Percentiles rank a stretch among this genome's conserved stretches.
Evolutionary conservation across 23 red algal species (phyloP).

Genomic region (Pyropia yezoensis): DNA sequence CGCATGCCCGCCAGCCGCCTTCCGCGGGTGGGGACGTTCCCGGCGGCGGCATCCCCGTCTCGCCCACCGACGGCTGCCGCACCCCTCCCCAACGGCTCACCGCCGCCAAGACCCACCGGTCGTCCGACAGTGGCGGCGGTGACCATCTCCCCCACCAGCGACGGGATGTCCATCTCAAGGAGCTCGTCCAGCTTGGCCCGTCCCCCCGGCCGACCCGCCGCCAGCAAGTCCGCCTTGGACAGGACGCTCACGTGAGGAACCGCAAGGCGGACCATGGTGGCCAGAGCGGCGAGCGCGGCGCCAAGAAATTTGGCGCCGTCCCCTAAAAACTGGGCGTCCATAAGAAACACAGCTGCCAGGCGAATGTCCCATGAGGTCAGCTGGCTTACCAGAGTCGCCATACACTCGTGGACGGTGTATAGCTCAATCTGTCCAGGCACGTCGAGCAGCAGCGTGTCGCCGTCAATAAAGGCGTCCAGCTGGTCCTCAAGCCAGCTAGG

Average conservation of each 20-base stretch:
- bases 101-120: too few relatives aligned
- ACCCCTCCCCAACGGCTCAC: too few relatives aligned
- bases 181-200: constrained; percentile 31
- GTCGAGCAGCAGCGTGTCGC: constrained; percentile 86
- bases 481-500: constrained; percentile 85
- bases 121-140: too few relatives aligned
- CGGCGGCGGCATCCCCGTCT: not conserved
- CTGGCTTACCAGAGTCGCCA: constrained; percentile 49
- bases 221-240: constrained; percentile 83
- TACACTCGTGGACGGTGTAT: constrained; percentile 82
- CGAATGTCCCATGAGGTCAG: constrained; percentile 50
- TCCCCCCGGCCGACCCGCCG: not conserved
- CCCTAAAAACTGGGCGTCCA: constrained; percentile 79
- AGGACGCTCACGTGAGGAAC: constrained; percentile 90
- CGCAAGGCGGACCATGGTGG: constrained; percentile 89
- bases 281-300: constrained; percentile 73
- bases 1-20: constrained; percentile 12
- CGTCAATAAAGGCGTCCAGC: constrained; percentile 52
- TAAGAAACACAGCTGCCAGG: constrained; percentile 66
- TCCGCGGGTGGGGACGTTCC: too few relatives aligned
- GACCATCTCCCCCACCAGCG: constrained; percentile 14
- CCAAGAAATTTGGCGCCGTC: constrained; percentile 87
- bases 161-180: constrained; percentile 38
- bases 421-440: constrained; percentile 92
- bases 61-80: not conserved